Conservation (phyloP, 169 alveolate species). For the Cryptosporidium viatorum region DNA sequence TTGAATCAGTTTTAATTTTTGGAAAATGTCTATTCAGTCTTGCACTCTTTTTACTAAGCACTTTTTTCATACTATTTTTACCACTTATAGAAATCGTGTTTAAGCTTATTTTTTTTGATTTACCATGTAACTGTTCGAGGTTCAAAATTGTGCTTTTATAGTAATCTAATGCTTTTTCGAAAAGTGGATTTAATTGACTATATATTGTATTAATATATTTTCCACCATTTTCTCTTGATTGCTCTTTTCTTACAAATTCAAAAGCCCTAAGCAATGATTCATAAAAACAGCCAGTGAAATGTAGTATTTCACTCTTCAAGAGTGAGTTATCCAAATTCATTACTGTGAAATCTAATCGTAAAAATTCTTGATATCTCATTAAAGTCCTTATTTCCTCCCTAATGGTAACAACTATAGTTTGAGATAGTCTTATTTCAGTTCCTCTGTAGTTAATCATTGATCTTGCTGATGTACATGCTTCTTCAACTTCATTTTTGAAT, state of each 20-base stretch:
- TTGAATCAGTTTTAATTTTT: background rate
- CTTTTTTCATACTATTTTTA: background rate
- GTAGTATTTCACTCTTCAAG: background rate
- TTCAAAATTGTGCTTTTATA: background rate
- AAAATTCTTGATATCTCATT: background rate
- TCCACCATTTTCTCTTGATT: background rate
- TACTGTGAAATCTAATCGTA: background rate
- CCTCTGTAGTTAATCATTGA: constrained; percentile 14
- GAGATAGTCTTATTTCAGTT: background rate
- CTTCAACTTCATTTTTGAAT: constrained; percentile 6
- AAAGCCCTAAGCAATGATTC: background rate
- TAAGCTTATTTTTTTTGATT: background rate
- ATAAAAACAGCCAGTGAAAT: background rate
- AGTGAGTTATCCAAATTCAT: constrained; percentile 9
- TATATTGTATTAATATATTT: background rate
- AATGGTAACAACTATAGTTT: background rate
- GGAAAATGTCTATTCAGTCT: background rate
- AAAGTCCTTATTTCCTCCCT: background rate
- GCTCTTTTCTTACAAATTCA: background rate
- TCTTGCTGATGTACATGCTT: background rate
- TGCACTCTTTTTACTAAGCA: too few relatives aligned
- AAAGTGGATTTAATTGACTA: background rate
- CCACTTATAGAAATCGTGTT: background rate
- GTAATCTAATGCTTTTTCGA: background rate
- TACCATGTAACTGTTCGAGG: background rate